These are phyloP conservation scores for Claviceps sp. DNA, from an alignment of 2,329 filamentous ascomycete genomes.

Conservation along the genomic window DNA sequence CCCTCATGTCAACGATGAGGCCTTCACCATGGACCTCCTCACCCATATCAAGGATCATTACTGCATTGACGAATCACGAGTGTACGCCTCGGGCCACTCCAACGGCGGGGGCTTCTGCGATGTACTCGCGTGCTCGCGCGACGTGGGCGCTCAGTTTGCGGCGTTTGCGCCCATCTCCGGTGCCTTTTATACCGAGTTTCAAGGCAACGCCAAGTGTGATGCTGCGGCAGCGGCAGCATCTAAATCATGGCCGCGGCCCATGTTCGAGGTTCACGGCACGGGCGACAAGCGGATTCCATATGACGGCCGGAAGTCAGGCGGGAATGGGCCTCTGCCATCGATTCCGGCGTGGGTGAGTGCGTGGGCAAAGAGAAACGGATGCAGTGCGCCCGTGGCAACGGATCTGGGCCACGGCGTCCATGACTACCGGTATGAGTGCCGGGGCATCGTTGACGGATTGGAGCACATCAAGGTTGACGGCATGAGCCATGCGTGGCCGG, in stretches of 20 bases:
- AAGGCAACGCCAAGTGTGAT: slow-evolving; percentile 16
- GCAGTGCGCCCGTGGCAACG: slow-evolving; percentile 1
- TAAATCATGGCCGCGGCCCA: slow-evolving; percentile 24
- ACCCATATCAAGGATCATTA: slow-evolving; percentile 21
- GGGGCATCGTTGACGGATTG: slow-evolving; percentile 6
- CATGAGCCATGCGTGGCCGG: slow-evolving; percentile 9
- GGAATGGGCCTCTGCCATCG: slow-evolving; percentile 28
- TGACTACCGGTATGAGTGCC: slow-evolving; percentile 9
- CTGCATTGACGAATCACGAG: slow-evolving; percentile 25
- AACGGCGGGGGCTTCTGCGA: slow-evolving; percentile 32
- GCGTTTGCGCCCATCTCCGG: slow-evolving; percentile 29
- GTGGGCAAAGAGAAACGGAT: slow-evolving; percentile 22
- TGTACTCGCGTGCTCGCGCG: slow-evolving; percentile 26
- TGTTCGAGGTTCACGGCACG: slow-evolving; percentile 38
- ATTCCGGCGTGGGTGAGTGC: slow-evolving; percentile 25
- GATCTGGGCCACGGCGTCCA: slow-evolving; percentile 6
- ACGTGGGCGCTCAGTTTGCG: slow-evolving; percentile 23
- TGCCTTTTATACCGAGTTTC: slow-evolving; percentile 26
- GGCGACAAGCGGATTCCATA: slow-evolving; percentile 32
- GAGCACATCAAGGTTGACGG: slow-evolving; percentile 11
- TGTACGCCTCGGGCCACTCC: slow-evolving; percentile 30
- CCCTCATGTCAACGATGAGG: slow-evolving; percentile 22
- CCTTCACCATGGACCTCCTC: slow-evolving; percentile 31
- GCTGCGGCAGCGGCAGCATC: slow-evolving; percentile 13
- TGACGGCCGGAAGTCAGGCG: slow-evolving; percentile 22